Evolutionary conservation across 1,284 basidiomycete species (phyloP), one percentile per base, ranked within the genome.

Genomic region (Irpex sp.): DNA sequence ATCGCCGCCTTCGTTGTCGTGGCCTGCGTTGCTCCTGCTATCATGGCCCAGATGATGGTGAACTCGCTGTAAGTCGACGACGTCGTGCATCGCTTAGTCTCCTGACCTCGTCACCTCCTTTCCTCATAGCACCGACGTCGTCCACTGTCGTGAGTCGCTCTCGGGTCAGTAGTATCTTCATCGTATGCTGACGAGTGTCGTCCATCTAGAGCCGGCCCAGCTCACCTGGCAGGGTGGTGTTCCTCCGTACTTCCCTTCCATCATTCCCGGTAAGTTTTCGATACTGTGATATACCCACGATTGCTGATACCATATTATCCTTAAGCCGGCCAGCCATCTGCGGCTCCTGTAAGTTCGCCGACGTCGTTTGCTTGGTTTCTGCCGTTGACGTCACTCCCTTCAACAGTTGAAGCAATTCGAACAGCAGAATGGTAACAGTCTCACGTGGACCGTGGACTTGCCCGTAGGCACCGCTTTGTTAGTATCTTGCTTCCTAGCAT

Each of bases 401-500:
- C 56, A 21, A 54, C 61, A 86, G 86, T 61, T 88, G 60, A 82
- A 84, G 74, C 68, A 78, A 23, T 87, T 90, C 69, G 76, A 81
- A 18, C 60, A 71, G 4, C 80, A 81, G 64, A 67, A 67, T 5
- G 80, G 76, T 1, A 83, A 74, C 12, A 73, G 69, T 45, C 67
- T 77, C 65, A 89, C 88, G 12, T 93, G 90, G 90, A 73, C 55
- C 14, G 86, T 85, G 57, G 79, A 90, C 71, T 68, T 91, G 21
- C 64, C 72, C 2, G 57, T 75, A 0, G 80, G 79, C 42, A 84
- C 82, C 36, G 67, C 72, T 48, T 75, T 91, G 90, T 91, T 70
- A 67, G 83, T 74, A 7, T 42, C 66, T 2, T 54, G 12, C 23
- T 54, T 54, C 48, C 12, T 5, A 14, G 14, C 14, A 54, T 7